phyloP scores from a whole-genome alignment of 2,329 filamentous ascomycete genomes.

The Periglandula ipomoeae region DNA sequence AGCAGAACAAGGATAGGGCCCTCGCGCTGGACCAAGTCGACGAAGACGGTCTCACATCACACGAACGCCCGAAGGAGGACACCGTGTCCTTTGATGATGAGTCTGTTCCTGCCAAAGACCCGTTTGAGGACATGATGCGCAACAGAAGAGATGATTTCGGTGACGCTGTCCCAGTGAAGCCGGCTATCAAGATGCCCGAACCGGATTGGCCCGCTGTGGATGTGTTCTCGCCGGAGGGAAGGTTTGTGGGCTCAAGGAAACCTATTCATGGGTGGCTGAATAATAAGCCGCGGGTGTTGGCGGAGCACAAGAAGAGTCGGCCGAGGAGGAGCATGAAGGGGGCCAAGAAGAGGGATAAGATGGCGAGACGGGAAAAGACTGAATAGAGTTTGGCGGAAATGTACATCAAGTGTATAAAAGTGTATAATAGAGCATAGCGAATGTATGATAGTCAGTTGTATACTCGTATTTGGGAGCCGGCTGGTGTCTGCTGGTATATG shows the following conservation, averaged over 20 bases:
- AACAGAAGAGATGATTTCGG: conserved; percentile 15
- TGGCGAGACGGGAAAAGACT: conserved; percentile 14
- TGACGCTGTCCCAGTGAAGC: neutral
- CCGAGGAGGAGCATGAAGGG: conserved; percentile 65
- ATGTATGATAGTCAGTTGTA: no score
- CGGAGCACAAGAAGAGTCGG: conserved; percentile 40
- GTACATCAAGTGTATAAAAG: neutral
- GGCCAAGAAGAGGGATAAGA: conserved; percentile 32
- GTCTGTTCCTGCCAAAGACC: conserved; percentile 8
- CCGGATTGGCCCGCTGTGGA: conserved; percentile 63
- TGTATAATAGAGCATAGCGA: neutral
- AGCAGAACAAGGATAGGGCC: conserved; percentile 14
- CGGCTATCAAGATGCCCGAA: conserved; percentile 13
- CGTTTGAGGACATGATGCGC: conserved; percentile 18
- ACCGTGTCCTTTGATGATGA: neutral
- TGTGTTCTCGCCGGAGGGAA: conserved; percentile 78
- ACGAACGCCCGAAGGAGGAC: neutral
- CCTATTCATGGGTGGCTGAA: conserved; percentile 66
- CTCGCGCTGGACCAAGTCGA: conserved; percentile 9
- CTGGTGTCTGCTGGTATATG: no score
- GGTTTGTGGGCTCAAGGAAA: conserved; percentile 56
- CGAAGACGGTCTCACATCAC: conserved; percentile 2
- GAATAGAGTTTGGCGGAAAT: neutral
- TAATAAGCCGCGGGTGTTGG: conserved; percentile 44
- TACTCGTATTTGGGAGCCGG: no score